Percentiles rank a stretch among this genome's conserved stretches.
phyloP scores from a whole-genome alignment of 2,329 filamentous ascomycete genomes.

The Hypoxylon sp. region DNA sequence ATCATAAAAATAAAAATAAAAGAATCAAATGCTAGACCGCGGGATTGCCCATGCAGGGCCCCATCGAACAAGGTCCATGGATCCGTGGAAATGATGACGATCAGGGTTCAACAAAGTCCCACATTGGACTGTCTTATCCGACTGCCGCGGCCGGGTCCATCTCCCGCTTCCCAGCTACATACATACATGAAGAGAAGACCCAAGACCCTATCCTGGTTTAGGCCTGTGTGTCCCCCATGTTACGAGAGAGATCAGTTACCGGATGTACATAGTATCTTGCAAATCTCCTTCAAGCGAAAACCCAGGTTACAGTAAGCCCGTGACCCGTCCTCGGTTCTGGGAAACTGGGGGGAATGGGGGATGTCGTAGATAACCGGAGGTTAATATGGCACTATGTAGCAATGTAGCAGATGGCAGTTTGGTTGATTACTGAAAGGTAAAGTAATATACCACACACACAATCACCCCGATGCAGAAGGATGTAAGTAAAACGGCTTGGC shows the following conservation, averaged over 20 bases:
- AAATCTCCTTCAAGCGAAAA: too few species aligned
- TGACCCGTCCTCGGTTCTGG: slow-evolving; percentile 28
- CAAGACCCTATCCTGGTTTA: slow-evolving; percentile 19
- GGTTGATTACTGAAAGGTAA: slow-evolving; percentile 31
- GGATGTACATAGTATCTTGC: too few species aligned
- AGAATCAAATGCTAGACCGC: slow-evolving; percentile 24
- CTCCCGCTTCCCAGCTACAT: slow-evolving; percentile 34
- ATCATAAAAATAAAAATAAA: too few species aligned
- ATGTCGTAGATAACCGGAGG: slow-evolving; percentile 17
- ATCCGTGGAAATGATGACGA: slow-evolving; percentile 32
- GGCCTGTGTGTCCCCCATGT: slow-evolving; percentile 25
- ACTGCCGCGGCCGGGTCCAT: slow-evolving; percentile 37
- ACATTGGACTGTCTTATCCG: slow-evolving; percentile 30
- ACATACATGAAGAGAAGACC: too few species aligned
- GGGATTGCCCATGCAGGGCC: slow-evolving; percentile 32
- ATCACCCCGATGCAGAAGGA: slow-evolving; percentile 24
- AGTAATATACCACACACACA: slow-evolving; percentile 34
- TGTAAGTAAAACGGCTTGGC: slow-evolving; percentile 25
- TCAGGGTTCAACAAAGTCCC: slow-evolving; percentile 34
- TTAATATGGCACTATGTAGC: slow-evolving; percentile 21
- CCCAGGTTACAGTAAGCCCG: slow-evolving; percentile 33
- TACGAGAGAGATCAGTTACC: too few species aligned
- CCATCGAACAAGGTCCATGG: slow-evolving; percentile 34
- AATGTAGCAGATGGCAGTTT: slow-evolving; percentile 14
- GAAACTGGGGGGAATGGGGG: slow-evolving; percentile 13